Conservation (phyloP, 1,284 basidiomycete species). For the Singerocomus rubriflavus region DNA sequence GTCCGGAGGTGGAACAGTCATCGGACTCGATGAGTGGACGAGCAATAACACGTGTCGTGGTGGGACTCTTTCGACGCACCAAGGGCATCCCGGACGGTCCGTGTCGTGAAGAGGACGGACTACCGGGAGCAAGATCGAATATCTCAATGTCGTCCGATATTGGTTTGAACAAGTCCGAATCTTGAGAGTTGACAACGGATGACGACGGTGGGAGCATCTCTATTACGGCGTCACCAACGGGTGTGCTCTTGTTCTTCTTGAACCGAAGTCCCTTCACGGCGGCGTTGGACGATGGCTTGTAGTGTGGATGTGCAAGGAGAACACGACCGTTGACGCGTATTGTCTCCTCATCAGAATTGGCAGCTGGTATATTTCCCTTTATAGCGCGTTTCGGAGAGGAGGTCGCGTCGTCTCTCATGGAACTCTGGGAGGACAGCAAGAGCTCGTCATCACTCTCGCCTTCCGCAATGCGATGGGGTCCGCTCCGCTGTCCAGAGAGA, state of each 20-base stretch:
- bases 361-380: constrained; percentile 3
- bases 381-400: constrained; percentile 10
- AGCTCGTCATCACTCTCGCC: constrained; percentile 33
- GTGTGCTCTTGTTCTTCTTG: constrained; percentile 30
- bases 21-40: background rate
- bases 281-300: constrained; percentile 13
- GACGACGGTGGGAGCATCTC: constrained; percentile 22
- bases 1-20: constrained; percentile 4
- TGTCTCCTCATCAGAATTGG: background rate
- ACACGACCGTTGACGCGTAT: constrained; percentile 18
- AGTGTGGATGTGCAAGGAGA: constrained; percentile 25
- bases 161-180: constrained; percentile 11
- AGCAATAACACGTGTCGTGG: background rate
- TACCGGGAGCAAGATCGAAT: background rate
- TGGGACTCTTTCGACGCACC: constrained; percentile 5
- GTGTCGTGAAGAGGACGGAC: constrained; percentile 3
- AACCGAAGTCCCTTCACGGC: constrained; percentile 33
- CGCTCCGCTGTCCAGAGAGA: background rate
- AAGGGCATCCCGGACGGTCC: background rate
- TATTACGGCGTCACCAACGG: background rate
- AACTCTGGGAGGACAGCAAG: constrained; percentile 28
- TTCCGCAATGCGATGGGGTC: background rate
- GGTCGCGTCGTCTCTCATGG: constrained; percentile 14
- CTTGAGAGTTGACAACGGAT: constrained; percentile 27
- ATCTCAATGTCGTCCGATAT: constrained; percentile 21